Base-by-base conservation (phyloP, 805 yeast species). In the Candida nemodendra region DNA sequence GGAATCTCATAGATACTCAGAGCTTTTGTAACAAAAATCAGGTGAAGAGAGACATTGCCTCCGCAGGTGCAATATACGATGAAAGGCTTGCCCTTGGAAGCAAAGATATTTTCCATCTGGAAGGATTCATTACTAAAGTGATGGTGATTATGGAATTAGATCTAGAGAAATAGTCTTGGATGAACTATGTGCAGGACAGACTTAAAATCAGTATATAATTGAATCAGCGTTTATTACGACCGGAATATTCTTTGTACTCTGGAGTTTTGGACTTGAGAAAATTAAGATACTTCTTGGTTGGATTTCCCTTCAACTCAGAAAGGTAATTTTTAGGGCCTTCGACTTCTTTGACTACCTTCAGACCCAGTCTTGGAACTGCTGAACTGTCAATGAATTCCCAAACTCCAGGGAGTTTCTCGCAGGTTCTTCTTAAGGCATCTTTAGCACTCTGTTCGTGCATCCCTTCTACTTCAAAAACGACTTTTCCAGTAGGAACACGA, bases 401-500 rank as follows among this genome's bases (percentile, higher is more conserved):
- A 33, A 79, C 74, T 12, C 98, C 98, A 0, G 99, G 99, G 40
- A 93, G 73, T 59, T 91, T 91, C 45, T 81, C 88, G 29, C 91
- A 83, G 4, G 96, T 96, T 61, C 88, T 84, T 61, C 95, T 76
- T 53, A 84, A 75, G 0, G 95, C 93, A 52, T 91, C 96, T 51
- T 85, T 77, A 18, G 96, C 98, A 16, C 87, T 86, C 48, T 77
- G 79, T 58, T 87, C 95, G 63, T 93, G 98, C 51, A 91, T 73
- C 27, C 68, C 69, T 22, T 64, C 69, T 57, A 90, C 79, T 67
- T 93, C 99, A 57, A 90, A 88, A 16, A 90, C 69, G 28, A 93
- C 80, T 57, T 89, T 90, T 3, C 99, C 99, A 0, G 97, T 90
- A 27, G 98, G 95, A 11, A 93, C 93, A 55, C 99, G 79, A 23